Conservation (phyloP, 306 rosid species). For the Trifolium pratense region DNA sequence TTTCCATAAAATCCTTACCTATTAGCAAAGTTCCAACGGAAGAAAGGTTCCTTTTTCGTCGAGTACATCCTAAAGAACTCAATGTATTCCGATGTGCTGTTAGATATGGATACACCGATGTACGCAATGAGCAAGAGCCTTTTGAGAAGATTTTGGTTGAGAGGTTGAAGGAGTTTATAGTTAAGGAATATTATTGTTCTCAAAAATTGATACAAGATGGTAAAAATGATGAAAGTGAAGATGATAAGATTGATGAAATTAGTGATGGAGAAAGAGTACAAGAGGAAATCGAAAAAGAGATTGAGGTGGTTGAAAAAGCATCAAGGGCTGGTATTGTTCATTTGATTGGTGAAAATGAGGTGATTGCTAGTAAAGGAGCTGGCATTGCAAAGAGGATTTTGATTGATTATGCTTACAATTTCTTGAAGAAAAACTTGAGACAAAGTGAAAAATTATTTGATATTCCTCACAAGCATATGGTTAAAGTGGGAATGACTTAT, state of each 20-base stretch:
- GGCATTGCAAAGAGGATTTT: constrained; percentile 50
- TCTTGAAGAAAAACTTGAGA: constrained; percentile 64
- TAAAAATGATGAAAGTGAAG: too few species aligned
- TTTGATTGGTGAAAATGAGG: constrained; percentile 73
- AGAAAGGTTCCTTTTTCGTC: constrained; percentile 69
- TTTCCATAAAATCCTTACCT: constrained; percentile 63
- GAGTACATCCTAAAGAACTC: constrained; percentile 58
- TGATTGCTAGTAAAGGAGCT: constrained; percentile 58
- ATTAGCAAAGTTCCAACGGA: constrained; percentile 62
- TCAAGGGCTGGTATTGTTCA: constrained; percentile 65
- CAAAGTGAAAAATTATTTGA: constrained; percentile 61
- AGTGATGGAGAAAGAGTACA: not conserved
- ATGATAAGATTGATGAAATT: too few species aligned
- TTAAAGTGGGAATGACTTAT: constrained; percentile 89
- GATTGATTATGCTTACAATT: constrained; percentile 66
- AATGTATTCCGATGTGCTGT: constrained; percentile 70
- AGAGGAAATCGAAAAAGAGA: constrained; percentile 41
- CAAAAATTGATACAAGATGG: not conserved
- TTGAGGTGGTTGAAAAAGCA: constrained; percentile 58
- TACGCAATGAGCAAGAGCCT: constrained; percentile 56
- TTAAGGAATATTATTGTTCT: constrained; percentile 25
- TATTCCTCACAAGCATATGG: constrained; percentile 72
- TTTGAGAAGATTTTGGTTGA: constrained; percentile 46
- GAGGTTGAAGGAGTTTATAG: not conserved
- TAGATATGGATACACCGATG: constrained; percentile 28